Evolutionary conservation across 768 basidiomycete species (phyloP).

Genomic region (Favolaschia claudopus): DNA sequence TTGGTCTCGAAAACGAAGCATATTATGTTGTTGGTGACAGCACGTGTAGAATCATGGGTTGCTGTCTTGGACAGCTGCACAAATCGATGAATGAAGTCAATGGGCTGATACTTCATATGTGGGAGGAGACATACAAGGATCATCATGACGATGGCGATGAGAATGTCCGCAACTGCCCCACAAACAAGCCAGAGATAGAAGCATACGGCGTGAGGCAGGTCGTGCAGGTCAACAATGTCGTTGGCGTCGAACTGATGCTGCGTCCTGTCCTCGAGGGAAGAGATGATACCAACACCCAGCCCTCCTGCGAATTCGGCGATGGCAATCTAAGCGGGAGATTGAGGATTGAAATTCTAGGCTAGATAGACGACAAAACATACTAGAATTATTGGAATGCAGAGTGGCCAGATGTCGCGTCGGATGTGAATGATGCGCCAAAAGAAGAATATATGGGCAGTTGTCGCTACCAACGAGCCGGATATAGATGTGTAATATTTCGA

Average conservation of each 20-base stretch:
- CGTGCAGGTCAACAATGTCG: not conserved
- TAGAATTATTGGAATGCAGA: not conserved
- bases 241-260: too few relatives aligned
- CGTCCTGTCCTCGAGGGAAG: too few relatives aligned
- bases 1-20: slow-evolving; percentile 13
- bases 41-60: not conserved
- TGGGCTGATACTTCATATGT: not conserved
- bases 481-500: slow-evolving; percentile 4
- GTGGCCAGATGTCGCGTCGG: not conserved
- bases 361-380: not conserved
- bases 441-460: slow-evolving; percentile 15
- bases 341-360: not conserved
- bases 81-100: not conserved
- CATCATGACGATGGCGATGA: slow-evolving; percentile 14
- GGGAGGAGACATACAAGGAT: not conserved
- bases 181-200: slow-evolving; percentile 5
- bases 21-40: not conserved
- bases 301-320: slow-evolving; percentile 7
- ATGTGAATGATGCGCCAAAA: slow-evolving; percentile 10
- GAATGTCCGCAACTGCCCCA: not conserved
- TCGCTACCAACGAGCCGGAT: slow-evolving; percentile 13
- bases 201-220: not conserved
- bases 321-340: not conserved
- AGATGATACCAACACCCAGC: slow-evolving; percentile 1
- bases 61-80: not conserved